Percentiles rank a stretch among this genome's conserved stretches.
Evolutionary conservation across 768 basidiomycete species (phyloP).

Genomic region (Mrakia blollopis): DNA sequence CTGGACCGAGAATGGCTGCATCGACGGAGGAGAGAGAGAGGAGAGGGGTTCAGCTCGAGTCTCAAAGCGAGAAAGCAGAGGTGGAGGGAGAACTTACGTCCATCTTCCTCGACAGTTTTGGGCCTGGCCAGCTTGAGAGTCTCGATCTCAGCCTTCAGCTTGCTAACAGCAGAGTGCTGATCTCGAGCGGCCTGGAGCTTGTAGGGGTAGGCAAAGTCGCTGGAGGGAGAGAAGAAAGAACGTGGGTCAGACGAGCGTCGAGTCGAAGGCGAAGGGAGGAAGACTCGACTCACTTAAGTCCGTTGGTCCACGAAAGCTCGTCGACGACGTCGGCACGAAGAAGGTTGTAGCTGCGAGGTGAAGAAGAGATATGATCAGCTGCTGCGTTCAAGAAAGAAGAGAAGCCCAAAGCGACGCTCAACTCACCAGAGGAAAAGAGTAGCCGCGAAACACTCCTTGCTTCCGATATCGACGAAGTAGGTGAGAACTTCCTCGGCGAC

Average conservation of each 20-base stretch:
- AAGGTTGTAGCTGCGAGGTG: conserved; percentile 64
- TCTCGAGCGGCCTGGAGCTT: conserved; percentile 77
- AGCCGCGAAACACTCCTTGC: conserved; percentile 92
- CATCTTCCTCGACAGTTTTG: conserved; percentile 30
- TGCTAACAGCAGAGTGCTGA: conserved; percentile 40
- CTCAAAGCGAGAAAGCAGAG: background rate
- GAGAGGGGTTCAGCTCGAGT: background rate
- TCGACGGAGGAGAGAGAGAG: background rate
- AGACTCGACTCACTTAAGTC: conserved; percentile 56
- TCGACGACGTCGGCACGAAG: conserved; percentile 85
- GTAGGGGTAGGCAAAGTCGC: conserved; percentile 95
- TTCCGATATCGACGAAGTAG: conserved; percentile 97
- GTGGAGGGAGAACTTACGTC: conserved; percentile 19
- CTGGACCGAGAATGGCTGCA: conserved; percentile 28
- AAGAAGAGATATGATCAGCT: too few relatives aligned
- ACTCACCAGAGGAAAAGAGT: conserved; percentile 27
- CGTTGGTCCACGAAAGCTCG: conserved; percentile 94
- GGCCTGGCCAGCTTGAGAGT: conserved; percentile 30
- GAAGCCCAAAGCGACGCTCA: too few relatives aligned
- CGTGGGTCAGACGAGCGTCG: background rate
- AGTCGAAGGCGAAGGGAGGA: background rate
- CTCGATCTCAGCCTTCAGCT: conserved; percentile 31
- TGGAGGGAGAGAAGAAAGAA: background rate
- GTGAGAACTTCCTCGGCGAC: conserved; percentile 90
- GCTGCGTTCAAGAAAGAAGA: too few relatives aligned